Conservation (phyloP, 768 basidiomycete species). For the Lactifluus rugatus region DNA sequence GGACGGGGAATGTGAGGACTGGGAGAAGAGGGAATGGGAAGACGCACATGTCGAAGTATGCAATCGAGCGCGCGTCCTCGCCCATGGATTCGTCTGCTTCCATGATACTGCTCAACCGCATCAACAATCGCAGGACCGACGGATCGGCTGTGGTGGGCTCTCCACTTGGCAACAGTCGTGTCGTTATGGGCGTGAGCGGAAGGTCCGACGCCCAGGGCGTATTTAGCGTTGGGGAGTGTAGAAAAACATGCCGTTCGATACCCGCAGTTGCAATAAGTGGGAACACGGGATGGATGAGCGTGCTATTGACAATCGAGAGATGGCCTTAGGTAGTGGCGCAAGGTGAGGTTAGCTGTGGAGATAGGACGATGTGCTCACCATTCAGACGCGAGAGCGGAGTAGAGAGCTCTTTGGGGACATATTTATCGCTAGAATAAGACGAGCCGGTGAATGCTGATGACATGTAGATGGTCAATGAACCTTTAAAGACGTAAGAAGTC, state of each 20-base stretch:
- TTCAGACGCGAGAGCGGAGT: conserved; percentile 51
- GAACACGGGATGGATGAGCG: conserved; percentile 61
- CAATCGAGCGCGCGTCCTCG: conserved; percentile 43
- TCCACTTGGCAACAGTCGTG: conserved; percentile 36
- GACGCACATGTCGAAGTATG: conserved; percentile 67
- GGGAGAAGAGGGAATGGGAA: conserved; percentile 6
- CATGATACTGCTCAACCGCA: conserved; percentile 21
- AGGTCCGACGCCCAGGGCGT: conserved; percentile 41
- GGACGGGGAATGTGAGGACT: background rate
- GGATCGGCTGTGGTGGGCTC: conserved; percentile 27
- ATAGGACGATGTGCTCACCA: conserved; percentile 31
- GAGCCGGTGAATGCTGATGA: conserved; percentile 21
- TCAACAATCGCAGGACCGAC: conserved; percentile 31
- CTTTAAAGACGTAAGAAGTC: background rate
- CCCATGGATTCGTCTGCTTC: conserved; percentile 25
- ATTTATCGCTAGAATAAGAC: conserved; percentile 30
- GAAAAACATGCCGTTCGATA: conserved; percentile 56
- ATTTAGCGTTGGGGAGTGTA: conserved; percentile 56
- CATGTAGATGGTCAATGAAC: background rate
- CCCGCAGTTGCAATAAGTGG: conserved; percentile 62
- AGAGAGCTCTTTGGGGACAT: conserved; percentile 51
- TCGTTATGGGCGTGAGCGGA: conserved; percentile 35
- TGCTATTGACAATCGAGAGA: conserved; percentile 66
- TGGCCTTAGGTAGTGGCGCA: conserved; percentile 38
- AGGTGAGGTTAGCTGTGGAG: background rate